Percentiles rank a stretch among this genome's conserved stretches.
Conservation (phyloP, 208 protist genomes). For the Angomonas desouzai region DNA sequence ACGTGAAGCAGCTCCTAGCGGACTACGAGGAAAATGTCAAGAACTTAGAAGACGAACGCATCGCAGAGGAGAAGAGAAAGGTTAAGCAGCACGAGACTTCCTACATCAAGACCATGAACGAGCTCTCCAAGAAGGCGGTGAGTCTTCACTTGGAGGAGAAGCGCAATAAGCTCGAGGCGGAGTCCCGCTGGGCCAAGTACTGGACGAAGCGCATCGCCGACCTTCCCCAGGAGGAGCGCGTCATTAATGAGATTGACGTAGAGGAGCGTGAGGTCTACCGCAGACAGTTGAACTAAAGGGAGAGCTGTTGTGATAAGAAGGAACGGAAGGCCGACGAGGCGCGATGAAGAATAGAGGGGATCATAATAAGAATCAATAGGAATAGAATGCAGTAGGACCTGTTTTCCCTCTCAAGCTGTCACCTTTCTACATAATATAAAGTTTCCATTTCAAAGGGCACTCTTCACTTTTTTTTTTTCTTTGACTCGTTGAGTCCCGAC, state of each 20-base stretch:
- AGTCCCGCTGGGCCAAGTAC: constrained; percentile 63
- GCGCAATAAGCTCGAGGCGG: constrained; percentile 54
- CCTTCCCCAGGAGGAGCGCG: constrained; percentile 60
- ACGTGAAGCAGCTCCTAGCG: constrained; percentile 52
- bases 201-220: constrained; percentile 63
- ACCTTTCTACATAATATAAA: too few relatives aligned
- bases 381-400: too few relatives aligned
- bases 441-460: too few relatives aligned
- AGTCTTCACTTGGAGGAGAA: constrained; percentile 45
- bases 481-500: too few relatives aligned
- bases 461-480: too few relatives aligned
- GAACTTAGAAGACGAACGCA: constrained; percentile 31
- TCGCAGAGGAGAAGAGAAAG: constrained; percentile 35
- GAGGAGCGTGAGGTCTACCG: constrained; percentile 66
- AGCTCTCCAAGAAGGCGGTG: constrained; percentile 41
- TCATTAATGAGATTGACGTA: constrained; percentile 65
- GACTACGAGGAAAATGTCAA: constrained; percentile 58
- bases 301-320: too few relatives aligned
- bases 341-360: too few relatives aligned
- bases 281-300: constrained; percentile 15
- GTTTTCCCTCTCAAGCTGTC: too few relatives aligned
- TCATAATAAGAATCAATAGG: too few relatives aligned
- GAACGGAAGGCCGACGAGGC: too few relatives aligned
- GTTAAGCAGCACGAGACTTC: constrained; percentile 58
- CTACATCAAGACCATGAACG: constrained; percentile 76